Evolutionary conservation across 2,329 filamentous ascomycete genomes (phyloP).

Genomic region (Aureobasidium sp.): DNA sequence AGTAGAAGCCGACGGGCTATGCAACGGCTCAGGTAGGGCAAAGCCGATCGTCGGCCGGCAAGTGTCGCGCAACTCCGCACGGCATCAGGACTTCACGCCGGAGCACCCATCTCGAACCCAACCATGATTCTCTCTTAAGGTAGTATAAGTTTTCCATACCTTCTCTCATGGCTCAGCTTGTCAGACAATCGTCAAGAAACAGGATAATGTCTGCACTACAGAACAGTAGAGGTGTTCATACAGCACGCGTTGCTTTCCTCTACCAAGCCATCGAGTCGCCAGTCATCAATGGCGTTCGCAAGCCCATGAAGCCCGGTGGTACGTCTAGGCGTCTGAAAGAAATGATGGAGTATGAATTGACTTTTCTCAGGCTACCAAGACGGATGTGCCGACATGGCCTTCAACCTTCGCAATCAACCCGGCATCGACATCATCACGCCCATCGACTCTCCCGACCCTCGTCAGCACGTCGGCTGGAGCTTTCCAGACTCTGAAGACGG

Average conservation of each 20-base stretch:
- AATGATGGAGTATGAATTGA: background rate
- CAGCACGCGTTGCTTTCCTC: conserved; percentile 36
- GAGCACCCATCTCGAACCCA: background rate
- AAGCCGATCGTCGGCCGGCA: background rate
- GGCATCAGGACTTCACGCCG: background rate
- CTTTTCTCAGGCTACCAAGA: conserved; percentile 39
- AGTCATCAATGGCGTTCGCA: conserved; percentile 41
- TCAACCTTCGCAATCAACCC: conserved; percentile 28
- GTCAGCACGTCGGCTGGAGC: conserved; percentile 30
- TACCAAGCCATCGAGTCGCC: conserved; percentile 44
- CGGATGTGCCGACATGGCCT: conserved; percentile 45
- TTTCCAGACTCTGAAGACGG: conserved; percentile 41
- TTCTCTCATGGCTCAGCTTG: background rate
- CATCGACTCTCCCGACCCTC: conserved; percentile 25
- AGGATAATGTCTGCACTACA: background rate
- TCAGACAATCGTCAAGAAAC: background rate
- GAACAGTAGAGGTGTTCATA: background rate
- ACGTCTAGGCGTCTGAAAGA: background rate
- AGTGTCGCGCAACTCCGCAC: background rate
- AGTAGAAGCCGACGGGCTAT: background rate
- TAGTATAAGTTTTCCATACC: background rate
- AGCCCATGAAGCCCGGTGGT: conserved; percentile 46
- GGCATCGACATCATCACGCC: conserved; percentile 32
- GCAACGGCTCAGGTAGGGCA: background rate
- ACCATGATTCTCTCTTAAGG: background rate